These are phyloP conservation scores for Radiomyces spectabilis DNA, from an alignment of 192 early-diverging fungal genomes.

Conservation along the genomic window DNA sequence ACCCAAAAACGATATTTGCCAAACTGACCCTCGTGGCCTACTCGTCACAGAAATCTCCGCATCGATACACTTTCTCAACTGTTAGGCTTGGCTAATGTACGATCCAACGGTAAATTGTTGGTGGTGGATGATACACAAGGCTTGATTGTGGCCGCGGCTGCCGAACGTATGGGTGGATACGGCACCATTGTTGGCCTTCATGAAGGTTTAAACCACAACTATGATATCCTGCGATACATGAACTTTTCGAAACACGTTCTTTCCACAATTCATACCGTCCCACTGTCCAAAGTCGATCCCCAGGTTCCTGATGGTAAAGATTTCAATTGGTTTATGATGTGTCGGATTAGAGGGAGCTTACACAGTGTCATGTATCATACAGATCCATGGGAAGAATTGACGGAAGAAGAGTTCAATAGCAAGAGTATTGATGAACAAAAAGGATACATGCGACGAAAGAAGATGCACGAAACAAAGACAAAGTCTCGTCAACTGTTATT, in stretches of 20 bases:
- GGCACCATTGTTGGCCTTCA: slow-evolving; percentile 67
- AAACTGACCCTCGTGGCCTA: no score
- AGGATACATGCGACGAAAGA: slow-evolving; percentile 42
- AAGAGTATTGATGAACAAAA: slow-evolving; percentile 32
- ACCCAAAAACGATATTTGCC: no score
- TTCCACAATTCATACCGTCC: slow-evolving; percentile 51
- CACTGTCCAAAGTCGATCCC: slow-evolving; percentile 64
- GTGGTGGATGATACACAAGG: slow-evolving; percentile 92
- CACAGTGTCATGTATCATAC: no score
- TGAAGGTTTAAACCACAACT: slow-evolving; percentile 65
- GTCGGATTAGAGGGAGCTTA: no score
- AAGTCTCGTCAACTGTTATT: slow-evolving; percentile 43
- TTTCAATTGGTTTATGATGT: not conserved
- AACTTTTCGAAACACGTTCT: slow-evolving; percentile 52
- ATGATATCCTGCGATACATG: slow-evolving; percentile 69
- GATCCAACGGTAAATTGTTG: slow-evolving; percentile 56
- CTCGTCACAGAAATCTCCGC: no score
- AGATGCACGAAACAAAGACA: slow-evolving; percentile 40
- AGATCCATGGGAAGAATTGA: slow-evolving; percentile 4
- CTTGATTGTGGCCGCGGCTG: slow-evolving; percentile 68
- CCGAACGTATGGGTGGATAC: slow-evolving; percentile 66
- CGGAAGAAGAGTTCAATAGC: slow-evolving; percentile 5
- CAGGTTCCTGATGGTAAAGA: slow-evolving; percentile 45
- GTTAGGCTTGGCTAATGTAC: slow-evolving; percentile 76
- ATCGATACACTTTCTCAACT: slow-evolving; percentile 91